These are phyloP conservation scores for Syncephalastrum contaminatum DNA, from an alignment of 371 early-diverging fungal genomes.

Conservation along the genomic window DNA sequence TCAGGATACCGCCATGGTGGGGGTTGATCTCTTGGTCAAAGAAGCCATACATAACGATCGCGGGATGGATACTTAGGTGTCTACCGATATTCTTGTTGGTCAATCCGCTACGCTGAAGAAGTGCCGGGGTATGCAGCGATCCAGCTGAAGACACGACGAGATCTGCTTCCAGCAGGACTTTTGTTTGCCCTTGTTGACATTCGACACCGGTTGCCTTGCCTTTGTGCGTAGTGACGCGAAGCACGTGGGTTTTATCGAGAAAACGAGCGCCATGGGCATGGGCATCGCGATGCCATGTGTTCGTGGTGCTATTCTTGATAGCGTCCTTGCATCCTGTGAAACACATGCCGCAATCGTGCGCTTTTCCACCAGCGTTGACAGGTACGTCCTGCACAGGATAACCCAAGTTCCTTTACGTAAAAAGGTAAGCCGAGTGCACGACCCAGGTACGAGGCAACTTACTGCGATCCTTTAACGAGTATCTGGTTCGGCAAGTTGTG, in stretches of 20 bases:
- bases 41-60: constrained; percentile 42
- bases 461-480: constrained; percentile 64
- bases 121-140: constrained; percentile 61
- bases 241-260: constrained; percentile 55
- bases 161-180: constrained; percentile 31
- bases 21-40: constrained; percentile 50
- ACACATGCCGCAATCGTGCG: constrained; percentile 66
- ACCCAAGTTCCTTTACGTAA: constrained; percentile 60
- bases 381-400: constrained; percentile 48
- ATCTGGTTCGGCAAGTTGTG: constrained; percentile 66
- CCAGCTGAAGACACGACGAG: constrained; percentile 65
- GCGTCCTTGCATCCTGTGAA: constrained; percentile 67
- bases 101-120: constrained; percentile 63
- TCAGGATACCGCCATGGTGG: constrained; percentile 60
- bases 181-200: constrained; percentile 15
- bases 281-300: constrained; percentile 72
- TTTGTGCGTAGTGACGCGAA: constrained; percentile 47
- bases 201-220: constrained; percentile 55
- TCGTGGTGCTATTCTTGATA: constrained; percentile 64
- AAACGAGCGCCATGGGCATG: constrained; percentile 56
- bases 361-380: constrained; percentile 56
- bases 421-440: constrained; percentile 1
- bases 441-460: constrained; percentile 6
- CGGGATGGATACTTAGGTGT: constrained; percentile 61
- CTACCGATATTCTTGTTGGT: constrained; percentile 66